Conservation (phyloP, 2,329 filamentous ascomycete species). For the Cordyceps javanica region DNA sequence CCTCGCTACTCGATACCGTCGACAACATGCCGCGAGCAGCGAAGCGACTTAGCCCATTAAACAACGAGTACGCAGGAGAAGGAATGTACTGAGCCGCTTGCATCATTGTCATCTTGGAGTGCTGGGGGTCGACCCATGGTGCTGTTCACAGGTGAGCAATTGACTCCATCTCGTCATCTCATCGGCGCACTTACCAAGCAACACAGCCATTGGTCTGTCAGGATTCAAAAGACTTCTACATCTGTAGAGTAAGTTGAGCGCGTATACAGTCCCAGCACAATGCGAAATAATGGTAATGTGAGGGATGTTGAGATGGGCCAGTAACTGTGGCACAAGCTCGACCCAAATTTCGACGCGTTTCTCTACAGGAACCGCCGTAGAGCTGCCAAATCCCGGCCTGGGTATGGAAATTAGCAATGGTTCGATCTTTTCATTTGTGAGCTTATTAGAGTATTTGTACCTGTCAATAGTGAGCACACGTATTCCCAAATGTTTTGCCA, state of each 20-base stretch:
- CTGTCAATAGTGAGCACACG: slow-evolving; percentile 29
- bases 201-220: slow-evolving; percentile 16
- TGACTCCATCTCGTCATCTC: background rate
- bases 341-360: slow-evolving; percentile 20
- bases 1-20: slow-evolving; percentile 9
- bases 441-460: background rate
- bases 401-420: slow-evolving; percentile 15
- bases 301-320: slow-evolving; percentile 26
- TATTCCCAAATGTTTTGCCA: slow-evolving; percentile 25
- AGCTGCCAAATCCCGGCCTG: slow-evolving; percentile 24
- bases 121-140: slow-evolving; percentile 15
- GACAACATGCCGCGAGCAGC: slow-evolving; percentile 7
- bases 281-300: slow-evolving; percentile 27
- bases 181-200: slow-evolving; percentile 15
- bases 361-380: slow-evolving; percentile 15
- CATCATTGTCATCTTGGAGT: slow-evolving; percentile 12
- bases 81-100: slow-evolving; percentile 8
- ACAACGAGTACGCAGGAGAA: background rate
- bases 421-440: background rate
- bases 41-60: slow-evolving; percentile 10
- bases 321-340: slow-evolving; percentile 26
- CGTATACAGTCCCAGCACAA: slow-evolving; percentile 26
- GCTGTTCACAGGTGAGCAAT: slow-evolving; percentile 4
- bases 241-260: slow-evolving; percentile 24
- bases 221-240: slow-evolving; percentile 22